Percentiles rank a stretch among this genome's conserved stretches.
Evolutionary conservation across 495 filamentous ascomycete species (phyloP).

Genomic region (Venustampulla echinocandica): DNA sequence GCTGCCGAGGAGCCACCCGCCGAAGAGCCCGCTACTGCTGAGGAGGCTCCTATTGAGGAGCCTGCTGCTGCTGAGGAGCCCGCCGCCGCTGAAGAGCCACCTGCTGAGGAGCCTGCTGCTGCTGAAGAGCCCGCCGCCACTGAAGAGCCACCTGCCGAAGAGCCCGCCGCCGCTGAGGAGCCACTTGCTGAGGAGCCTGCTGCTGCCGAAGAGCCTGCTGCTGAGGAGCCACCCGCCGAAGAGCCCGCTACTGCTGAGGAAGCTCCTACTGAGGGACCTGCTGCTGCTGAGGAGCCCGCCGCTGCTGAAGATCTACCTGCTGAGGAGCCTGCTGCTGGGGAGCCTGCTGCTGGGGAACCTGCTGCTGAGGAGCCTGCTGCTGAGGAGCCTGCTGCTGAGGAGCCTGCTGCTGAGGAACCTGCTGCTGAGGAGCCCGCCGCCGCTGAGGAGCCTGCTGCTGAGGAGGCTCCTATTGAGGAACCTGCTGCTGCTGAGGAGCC

Average conservation of each 20-base stretch:
- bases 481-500: conserved; percentile 12
- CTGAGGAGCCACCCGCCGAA: background rate
- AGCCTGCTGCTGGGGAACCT: background rate
- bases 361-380: background rate
- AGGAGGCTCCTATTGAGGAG: background rate
- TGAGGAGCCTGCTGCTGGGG: conserved; percentile 2
- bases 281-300: background rate
- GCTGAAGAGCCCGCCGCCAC: background rate
- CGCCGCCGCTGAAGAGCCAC: conserved; percentile 1
- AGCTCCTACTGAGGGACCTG: conserved; percentile 5
- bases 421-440: conserved; percentile 5
- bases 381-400: conserved; percentile 3
- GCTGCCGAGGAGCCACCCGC: background rate
- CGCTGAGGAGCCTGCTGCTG: background rate
- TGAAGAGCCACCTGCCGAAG: conserved; percentile 11
- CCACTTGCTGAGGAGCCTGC: conserved; percentile 1
- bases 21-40: background rate
- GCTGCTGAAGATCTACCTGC: background rate
- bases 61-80: background rate
- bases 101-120: background rate
- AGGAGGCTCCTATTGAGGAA: background rate
- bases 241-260: conserved; percentile 1
- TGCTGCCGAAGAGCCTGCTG: background rate
- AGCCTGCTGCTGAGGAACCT: conserved; percentile 7
- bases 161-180: background rate